Base-by-base conservation (phyloP, 2,329 filamentous ascomycete species). In the Cladosporium colombiae region DNA sequence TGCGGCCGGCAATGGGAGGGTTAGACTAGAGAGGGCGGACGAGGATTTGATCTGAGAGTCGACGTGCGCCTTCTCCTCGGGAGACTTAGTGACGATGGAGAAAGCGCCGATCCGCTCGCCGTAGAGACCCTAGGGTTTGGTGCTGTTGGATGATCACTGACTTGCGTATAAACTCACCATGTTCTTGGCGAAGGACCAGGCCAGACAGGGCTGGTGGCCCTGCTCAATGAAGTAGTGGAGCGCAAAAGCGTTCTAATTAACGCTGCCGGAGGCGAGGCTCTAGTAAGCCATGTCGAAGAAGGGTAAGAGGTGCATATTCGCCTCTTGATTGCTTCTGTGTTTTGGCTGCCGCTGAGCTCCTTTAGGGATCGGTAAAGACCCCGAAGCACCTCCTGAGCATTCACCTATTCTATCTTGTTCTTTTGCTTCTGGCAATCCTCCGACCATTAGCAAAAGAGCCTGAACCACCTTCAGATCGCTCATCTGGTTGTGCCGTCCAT, bases 261-360 rank as follows among this genome's bases (percentile, higher is more conserved):
- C 95, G 82, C 96, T 87, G 73, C 94, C 94, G 70, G 90, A 95
- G 74, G 94, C 94, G 77, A 99, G 98, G 74, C 94, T 95, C 83
- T 99, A 95, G 86, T 99, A 99, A 70, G 94, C 94, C 93, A 97
- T 97, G 81, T 98, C 94, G 83, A 98, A 99, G 88, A 99, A 97
- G 74, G 92, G 89, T n/a, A n/a, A n/a, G n/a, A n/a, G n/a, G n/a
- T n/a, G n/a, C n/a, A n/a, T n/a, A n/a, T n/a, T 33, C 10, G 35
- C 35, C 16, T n/a, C 0, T 18, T 18, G 16, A n/a, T 7, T n/a
- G 3, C 16, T 40, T 18, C 8, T 40, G 16, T 40, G 14, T n/a
- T 40, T 40, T n/a, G 14, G 37, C 16, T 40, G 16, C 37, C 16
- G 37, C 37, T 40, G 37, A 40, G 37, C 16, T 6, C 37, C 14